Conservation (phyloP, 495 filamentous ascomycete genomes). For the Penicillium pulvis region DNA sequence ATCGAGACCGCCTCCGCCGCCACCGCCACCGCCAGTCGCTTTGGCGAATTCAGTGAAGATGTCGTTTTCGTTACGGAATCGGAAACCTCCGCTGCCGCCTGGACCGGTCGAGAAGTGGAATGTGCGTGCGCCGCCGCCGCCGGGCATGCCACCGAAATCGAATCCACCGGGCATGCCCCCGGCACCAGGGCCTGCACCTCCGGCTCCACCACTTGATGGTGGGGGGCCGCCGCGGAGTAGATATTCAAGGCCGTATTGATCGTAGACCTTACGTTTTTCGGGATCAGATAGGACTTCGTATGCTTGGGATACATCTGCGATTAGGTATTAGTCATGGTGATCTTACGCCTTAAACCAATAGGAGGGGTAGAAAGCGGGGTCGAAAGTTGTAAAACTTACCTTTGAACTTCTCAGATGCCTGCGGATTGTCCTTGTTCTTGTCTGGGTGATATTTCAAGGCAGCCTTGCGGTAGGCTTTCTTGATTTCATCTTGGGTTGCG, state of each 20-base stretch:
- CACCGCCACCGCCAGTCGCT: constrained; percentile 30
- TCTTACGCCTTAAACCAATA: background rate
- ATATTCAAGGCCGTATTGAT: constrained; percentile 93
- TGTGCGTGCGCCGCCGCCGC: constrained; percentile 60
- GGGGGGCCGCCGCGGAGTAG: constrained; percentile 80
- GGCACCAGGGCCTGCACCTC: constrained; percentile 45
- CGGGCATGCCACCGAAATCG: constrained; percentile 56
- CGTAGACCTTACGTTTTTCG: constrained; percentile 94
- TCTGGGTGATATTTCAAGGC: constrained; percentile 95
- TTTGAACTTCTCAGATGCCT: constrained; percentile 87
- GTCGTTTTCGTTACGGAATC: constrained; percentile 77
- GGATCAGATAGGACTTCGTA: constrained; percentile 98
- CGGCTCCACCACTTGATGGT: constrained; percentile 58
- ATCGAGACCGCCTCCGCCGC: constrained; percentile 27
- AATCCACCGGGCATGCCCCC: constrained; percentile 60
- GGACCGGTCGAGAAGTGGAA: constrained; percentile 74
- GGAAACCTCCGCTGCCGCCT: constrained; percentile 63
- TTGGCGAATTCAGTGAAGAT: constrained; percentile 83
- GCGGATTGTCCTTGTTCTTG: constrained; percentile 92
- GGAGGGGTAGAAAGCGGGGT: constrained; percentile 14
- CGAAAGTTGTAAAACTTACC: constrained; percentile 32
- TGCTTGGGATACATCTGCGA: constrained; percentile 81
- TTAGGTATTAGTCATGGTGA: constrained; percentile 16
- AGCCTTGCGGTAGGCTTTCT: constrained; percentile 92
- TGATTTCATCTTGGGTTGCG: constrained; percentile 90